Base-by-base conservation (phyloP, 1,284 basidiomycete species). In the Moniliophthora roreri region DNA sequence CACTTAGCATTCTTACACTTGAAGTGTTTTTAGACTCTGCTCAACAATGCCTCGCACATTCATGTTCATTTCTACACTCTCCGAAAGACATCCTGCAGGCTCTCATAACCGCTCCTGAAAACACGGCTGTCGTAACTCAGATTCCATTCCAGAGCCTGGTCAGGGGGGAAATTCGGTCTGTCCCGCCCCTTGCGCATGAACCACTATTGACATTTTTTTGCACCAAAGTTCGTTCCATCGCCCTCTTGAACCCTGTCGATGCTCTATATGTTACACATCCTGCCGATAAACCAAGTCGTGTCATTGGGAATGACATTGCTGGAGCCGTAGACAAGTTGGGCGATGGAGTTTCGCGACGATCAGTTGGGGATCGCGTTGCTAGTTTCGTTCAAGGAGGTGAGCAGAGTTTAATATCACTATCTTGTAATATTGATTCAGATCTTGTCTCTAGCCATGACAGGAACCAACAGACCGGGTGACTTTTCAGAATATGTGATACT, bases 401-500 rank as follows among this genome's bases (percentile, higher is more conserved):
- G 28, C n/a, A n/a, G n/a, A n/a, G n/a, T n/a, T n/a, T 23, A n/a
- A 32, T 16, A 13, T 48, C 18, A 3, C 18, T 47, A 7, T 20
- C 13, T 21, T 21, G 18, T 16, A 15, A 20, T 42, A 24, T 24
- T 16, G 40, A 42, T 3, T 13, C 18, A 3, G 20, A 18, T 13
- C 2, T 21, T 21, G 52, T 18, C 38, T 52, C 1, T 47, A 70
- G 69, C 68, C 7, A 69, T 67, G 7, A 67, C 68, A 24, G 60
- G 54, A 6, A 69, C 66, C 41, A 53, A 57, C 38, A 62, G 65
- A n/a, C 68, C 69, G 7, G 68, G 69, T 24, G 68, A 62, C 15
- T 70, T 71, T 55, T 66, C 68, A n/a, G 64, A 69, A 55, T 71
- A 64, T 48, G 66, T 66, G 3, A 60, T 69, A 24, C 52, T 70